A percentile compares a stretch with the other conserved stretches of the same genome.
Evolutionary conservation across 345 rosid species (phyloP).

Genomic region (Mercurialis annua): DNA sequence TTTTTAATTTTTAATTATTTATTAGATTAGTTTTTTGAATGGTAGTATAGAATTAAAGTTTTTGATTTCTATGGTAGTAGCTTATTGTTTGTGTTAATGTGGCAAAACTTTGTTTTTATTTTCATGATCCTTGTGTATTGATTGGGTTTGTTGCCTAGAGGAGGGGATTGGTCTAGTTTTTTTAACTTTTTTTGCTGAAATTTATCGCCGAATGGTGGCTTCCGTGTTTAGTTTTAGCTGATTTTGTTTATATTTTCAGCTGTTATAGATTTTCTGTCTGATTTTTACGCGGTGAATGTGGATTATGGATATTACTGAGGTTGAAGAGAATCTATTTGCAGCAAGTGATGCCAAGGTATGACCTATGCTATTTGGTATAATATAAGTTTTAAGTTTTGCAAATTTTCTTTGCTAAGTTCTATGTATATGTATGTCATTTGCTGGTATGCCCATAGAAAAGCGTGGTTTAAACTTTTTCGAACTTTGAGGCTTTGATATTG

Average conservation of each 20-base stretch:
- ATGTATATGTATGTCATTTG: neutral
- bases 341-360: constrained; percentile 96
- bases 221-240: constrained; percentile 8
- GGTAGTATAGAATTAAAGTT: neutral
- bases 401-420: neutral
- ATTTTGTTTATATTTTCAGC: constrained; percentile 37
- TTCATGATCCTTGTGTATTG: neutral
- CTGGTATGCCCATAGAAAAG: neutral
- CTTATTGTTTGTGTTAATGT: constrained; percentile 1
- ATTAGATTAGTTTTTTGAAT: neutral
- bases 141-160: too few species aligned
- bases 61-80: neutral
- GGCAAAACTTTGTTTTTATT: neutral
- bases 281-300: constrained; percentile 31
- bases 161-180: neutral
- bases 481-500: neutral
- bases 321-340: constrained; percentile 89
- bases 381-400: neutral
- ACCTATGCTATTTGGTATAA: neutral
- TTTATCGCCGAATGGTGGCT: neutral
- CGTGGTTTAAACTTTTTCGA: neutral
- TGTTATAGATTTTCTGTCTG: constrained; percentile 31
- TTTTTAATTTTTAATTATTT: neutral
- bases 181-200: constrained; percentile 8
- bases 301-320: constrained; percentile 76